phyloP scores from a whole-genome alignment of 306 rosid species.

The Lathyrus oleraceus region DNA sequence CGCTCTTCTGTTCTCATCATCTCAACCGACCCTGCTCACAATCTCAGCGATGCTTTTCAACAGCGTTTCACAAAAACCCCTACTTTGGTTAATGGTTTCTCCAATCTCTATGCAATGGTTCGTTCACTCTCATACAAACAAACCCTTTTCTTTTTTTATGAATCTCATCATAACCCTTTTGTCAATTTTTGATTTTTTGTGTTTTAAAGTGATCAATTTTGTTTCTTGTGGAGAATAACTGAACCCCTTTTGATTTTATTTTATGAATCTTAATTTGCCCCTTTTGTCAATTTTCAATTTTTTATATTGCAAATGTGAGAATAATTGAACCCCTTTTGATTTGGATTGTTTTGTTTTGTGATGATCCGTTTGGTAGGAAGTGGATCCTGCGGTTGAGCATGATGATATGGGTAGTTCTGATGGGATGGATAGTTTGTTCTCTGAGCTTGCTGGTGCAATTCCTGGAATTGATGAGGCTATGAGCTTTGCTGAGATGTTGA shows the following conservation, averaged over 20 bases:
- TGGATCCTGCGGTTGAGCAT: constrained; percentile 86
- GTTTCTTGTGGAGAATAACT: constrained; percentile 11
- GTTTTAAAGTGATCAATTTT: background rate
- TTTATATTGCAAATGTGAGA: background rate
- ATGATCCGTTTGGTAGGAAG: constrained; percentile 63
- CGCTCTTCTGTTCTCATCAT: constrained; percentile 88
- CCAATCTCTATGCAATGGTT: constrained; percentile 95
- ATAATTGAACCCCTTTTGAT: constrained; percentile 12
- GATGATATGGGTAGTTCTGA: constrained; percentile 64
- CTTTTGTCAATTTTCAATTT: background rate
- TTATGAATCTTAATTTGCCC: constrained; percentile 11
- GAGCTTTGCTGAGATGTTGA: constrained; percentile 99
- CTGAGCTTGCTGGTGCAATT: constrained; percentile 90
- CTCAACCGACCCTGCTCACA: constrained; percentile 99
- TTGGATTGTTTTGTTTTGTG: background rate
- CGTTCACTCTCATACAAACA: background rate
- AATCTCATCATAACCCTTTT: constrained; percentile 17
- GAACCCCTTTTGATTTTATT: background rate
- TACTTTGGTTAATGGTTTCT: constrained; percentile 85
- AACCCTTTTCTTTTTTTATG: constrained; percentile 1
- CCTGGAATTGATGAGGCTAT: constrained; percentile 99
- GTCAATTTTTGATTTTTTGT: background rate
- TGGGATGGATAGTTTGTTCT: constrained; percentile 82
- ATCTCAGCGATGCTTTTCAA: constrained; percentile 97
- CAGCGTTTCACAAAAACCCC: constrained; percentile 90